Percentiles rank a stretch among this genome's conserved stretches.
Evolutionary conservation across 495 filamentous ascomycete genomes (phyloP).

Genomic region (Annulohypoxylon moriforme): DNA sequence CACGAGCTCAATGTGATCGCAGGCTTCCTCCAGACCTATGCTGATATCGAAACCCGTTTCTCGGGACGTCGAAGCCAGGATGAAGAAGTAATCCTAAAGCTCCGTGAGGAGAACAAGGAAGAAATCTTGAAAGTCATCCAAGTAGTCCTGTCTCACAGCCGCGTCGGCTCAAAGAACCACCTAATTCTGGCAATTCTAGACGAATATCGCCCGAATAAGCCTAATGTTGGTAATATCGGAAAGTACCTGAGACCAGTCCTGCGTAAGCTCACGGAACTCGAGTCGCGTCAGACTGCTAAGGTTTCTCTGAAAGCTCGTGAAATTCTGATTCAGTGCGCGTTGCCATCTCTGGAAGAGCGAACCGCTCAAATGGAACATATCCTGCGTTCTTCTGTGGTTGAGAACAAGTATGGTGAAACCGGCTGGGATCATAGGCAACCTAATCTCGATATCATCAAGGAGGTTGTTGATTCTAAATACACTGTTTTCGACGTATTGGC

Average conservation of each 20-base stretch:
- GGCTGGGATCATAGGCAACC: slow-evolving; percentile 97
- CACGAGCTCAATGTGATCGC: slow-evolving; percentile 90
- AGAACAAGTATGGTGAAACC: slow-evolving; percentile 95
- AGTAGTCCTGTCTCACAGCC: slow-evolving; percentile 92
- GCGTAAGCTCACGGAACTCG: slow-evolving; percentile 88
- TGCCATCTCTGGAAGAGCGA: slow-evolving; percentile 95
- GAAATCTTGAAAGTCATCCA: slow-evolving; percentile 84
- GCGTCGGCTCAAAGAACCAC: slow-evolving; percentile 93
- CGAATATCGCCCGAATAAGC: slow-evolving; percentile 94
- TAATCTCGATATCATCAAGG: slow-evolving; percentile 85
- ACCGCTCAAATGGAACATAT: slow-evolving; percentile 98
- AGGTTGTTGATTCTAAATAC: slow-evolving; percentile 98
- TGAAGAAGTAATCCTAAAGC: slow-evolving; percentile 92
- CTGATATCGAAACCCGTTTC: slow-evolving; percentile 85
- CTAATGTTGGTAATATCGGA: slow-evolving; percentile 84
- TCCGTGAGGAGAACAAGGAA: slow-evolving; percentile 96
- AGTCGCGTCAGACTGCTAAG: slow-evolving; percentile 90
- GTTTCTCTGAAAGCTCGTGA: slow-evolving; percentile 97
- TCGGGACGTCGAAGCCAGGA: slow-evolving; percentile 85
- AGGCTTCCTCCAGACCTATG: slow-evolving; percentile 80
- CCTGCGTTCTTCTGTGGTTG: slow-evolving; percentile 93
- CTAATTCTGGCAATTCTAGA: slow-evolving; percentile 91
- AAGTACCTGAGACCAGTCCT: slow-evolving; percentile 88
- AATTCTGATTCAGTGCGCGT: slow-evolving; percentile 93
- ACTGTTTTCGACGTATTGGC: slow-evolving; percentile 97